phyloP scores from a whole-genome alignment of 306 rosid species.

The Cucurbita maxima region DNA sequence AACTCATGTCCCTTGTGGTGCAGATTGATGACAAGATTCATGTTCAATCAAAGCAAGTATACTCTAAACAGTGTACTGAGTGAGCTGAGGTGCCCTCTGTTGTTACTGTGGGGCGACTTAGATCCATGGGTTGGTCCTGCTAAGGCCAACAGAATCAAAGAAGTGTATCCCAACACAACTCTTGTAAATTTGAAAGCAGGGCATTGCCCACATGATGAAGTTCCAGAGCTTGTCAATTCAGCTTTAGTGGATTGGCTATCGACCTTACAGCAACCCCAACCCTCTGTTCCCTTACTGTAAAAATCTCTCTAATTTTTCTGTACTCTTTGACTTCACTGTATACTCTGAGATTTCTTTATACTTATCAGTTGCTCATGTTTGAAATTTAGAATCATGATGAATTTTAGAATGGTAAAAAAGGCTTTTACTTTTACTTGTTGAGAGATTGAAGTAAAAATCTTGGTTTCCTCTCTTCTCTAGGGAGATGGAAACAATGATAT shows the following conservation, averaged over 20 bases:
- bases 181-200: conserved; percentile 76
- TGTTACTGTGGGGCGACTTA: conserved; percentile 88
- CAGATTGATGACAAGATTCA: conserved; percentile 87
- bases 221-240: conserved; percentile 61
- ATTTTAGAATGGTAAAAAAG: background rate
- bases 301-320: background rate
- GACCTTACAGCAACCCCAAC: conserved; percentile 23
- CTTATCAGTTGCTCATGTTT: background rate
- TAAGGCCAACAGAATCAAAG: conserved; percentile 62
- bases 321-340: background rate
- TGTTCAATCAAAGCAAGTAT: conserved; percentile 65
- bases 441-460: background rate
- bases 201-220: conserved; percentile 87
- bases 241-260: conserved; percentile 73
- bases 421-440: background rate
- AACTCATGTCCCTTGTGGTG: background rate
- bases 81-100: conserved; percentile 64
- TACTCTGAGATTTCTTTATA: background rate
- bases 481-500: background rate
- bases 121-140: conserved; percentile 98
- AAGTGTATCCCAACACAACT: conserved; percentile 59
- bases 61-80: conserved; percentile 53
- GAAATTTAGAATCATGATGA: background rate
- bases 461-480: background rate
- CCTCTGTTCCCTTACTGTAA: conserved; percentile 34